Percentiles rank a stretch among this genome's conserved stretches.
Evolutionary conservation across 1,139 yeast species (phyloP).

Genomic region (Debaryomyces coudertii): DNA sequence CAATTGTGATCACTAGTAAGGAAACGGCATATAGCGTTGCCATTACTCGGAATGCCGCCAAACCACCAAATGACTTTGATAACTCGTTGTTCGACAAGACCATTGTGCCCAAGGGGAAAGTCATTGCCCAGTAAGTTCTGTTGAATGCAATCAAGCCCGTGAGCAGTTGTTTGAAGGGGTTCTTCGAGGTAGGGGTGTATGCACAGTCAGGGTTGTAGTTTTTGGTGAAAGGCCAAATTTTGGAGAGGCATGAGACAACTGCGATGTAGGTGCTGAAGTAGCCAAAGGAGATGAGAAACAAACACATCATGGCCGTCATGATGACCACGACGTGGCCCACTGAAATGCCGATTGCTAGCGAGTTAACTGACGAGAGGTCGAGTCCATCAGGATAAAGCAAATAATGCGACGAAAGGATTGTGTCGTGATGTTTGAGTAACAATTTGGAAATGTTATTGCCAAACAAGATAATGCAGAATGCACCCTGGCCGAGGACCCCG

Average conservation of each 20-base stretch:
- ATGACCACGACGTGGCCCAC: conserved; percentile 23
- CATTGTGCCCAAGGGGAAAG: conserved; percentile 91
- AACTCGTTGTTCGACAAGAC: conserved; percentile 60
- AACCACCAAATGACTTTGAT: conserved; percentile 43
- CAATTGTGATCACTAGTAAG: conserved; percentile 34
- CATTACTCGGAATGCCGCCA: conserved; percentile 59
- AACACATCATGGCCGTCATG: conserved; percentile 34
- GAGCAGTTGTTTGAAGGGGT: conserved; percentile 18
- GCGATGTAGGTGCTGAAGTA: conserved; percentile 65
- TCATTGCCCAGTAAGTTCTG: conserved; percentile 78
- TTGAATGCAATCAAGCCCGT: conserved; percentile 48
- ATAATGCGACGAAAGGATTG: conserved; percentile 8
- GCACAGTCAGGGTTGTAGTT: conserved; percentile 26
- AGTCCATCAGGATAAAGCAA: conserved; percentile 1
- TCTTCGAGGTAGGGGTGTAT: conserved; percentile 20
- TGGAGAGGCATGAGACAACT: conserved; percentile 43
- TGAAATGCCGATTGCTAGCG: conserved; percentile 11
- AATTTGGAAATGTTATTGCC: conserved; percentile 43
- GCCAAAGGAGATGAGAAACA: conserved; percentile 62
- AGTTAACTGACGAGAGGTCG: conserved; percentile 4
- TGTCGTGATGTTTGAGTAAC: conserved; percentile 15
- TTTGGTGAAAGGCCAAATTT: conserved; percentile 35
- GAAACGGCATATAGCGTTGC: conserved; percentile 62
- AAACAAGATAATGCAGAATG: conserved; percentile 63
- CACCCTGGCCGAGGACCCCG: conserved; percentile 73